A percentile compares a stretch with the other conserved stretches of the same genome.
Conservation (phyloP, 805 yeast species). For the Clavispora asparagi region DNA sequence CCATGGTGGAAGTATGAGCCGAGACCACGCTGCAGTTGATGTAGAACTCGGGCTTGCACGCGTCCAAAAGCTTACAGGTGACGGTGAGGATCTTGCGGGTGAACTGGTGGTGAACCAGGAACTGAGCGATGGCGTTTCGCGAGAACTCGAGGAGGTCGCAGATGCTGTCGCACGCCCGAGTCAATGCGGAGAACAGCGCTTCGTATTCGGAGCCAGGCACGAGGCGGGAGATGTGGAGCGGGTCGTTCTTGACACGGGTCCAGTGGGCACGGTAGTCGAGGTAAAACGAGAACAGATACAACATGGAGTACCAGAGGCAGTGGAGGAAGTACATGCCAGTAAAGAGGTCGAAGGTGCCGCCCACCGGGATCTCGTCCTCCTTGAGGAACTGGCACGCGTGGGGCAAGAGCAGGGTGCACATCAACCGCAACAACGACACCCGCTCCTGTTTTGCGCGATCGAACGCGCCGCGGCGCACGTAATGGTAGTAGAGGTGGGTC, state of each 20-base stretch:
- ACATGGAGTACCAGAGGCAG: neutral
- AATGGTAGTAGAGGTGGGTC: neutral
- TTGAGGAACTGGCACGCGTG: neutral
- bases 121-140: neutral
- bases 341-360: constrained; percentile 1
- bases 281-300: neutral
- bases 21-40: neutral
- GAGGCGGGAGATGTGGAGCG: neutral
- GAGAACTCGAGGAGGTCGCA: neutral
- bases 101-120: neutral
- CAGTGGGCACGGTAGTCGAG: constrained; percentile 1
- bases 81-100: neutral
- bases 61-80: neutral
- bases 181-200: neutral
- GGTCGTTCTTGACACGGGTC: neutral
- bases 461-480: neutral
- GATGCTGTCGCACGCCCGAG: neutral
- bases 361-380: neutral
- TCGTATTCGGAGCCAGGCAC: neutral
- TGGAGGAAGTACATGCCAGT: neutral
- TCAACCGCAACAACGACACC: neutral
- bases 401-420: neutral
- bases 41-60: neutral
- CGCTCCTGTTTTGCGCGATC: neutral
- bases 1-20: neutral